Evolutionary conservation across 192 early-diverging fungal genomes (phyloP), one percentile per base, ranked within the genome.

Genomic region (Coemansia sp.): DNA sequence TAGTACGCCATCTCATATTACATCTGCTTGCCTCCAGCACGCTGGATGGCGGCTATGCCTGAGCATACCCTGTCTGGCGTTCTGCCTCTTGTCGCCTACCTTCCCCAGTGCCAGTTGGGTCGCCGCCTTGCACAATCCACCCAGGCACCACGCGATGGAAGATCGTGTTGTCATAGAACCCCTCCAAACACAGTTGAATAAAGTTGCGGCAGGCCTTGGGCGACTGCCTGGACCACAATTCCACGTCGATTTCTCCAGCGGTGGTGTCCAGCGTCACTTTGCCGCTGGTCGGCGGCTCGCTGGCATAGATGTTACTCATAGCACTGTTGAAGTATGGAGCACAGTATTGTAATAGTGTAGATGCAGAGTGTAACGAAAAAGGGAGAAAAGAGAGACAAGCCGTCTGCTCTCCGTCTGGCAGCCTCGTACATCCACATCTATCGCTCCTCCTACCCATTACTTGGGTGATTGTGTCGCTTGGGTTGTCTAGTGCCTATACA

Each of bases 181-280:
- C 90, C 71, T 98, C 95, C 60, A 95, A 62, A 59, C 91, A 93
- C 11, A 98, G 85, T 68, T 98, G 96, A 12, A 98, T 79, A 86
- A 98, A 98, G 78, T 98, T 98, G n/a, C 95, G 86, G 64, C 90
- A 90, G 10, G 96, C 90, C 61, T 91, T 92, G 0, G 96, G 96
- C 0, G 92, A 69, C 73, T 98, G 95, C 63, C 96, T 96, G n/a
- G 93, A 84, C 94, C 95, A 98, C 32, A 97, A 87, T 73, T 97
- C 94, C 19, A 98, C 88, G 31, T 94, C 92, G 29, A 98, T 86
- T 73, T 93, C 91, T 14, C 96, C 96, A 31, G 79, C 80, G 8
- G 91, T 89, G 11, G 96, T 96, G 24, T 95, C 88, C 35, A 98
- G 71, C 66, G 92, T 84, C 27, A 98, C 90, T 54, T 90, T 91